A percentile compares a stretch with the other conserved stretches of the same genome.
These are phyloP conservation scores for Globisporangium cylindrosporum DNA, from an alignment of 352 stramenopile species.

Conservation along the genomic window DNA sequence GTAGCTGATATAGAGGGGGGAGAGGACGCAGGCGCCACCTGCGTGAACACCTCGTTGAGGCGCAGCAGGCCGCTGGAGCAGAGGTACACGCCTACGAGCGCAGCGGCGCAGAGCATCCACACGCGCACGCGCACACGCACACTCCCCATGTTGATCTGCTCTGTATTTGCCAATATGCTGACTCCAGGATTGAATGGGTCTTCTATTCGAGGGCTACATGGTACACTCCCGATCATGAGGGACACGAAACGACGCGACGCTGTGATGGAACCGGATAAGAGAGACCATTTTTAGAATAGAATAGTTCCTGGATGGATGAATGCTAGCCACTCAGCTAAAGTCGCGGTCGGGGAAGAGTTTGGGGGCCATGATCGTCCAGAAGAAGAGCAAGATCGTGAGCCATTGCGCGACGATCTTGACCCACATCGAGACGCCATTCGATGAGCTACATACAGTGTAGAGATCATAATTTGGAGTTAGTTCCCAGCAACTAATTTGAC, in stretches of 20 bases:
- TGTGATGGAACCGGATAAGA: not conserved
- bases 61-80: constrained; percentile 52
- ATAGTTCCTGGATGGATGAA: not conserved
- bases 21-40: not conserved
- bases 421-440: constrained; percentile 91
- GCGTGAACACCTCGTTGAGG: constrained; percentile 54
- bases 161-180: not conserved
- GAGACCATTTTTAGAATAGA: not conserved
- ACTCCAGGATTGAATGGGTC: not conserved
- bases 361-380: constrained; percentile 93
- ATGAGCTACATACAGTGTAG: constrained; percentile 19
- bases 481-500: too few species aligned
- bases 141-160: not conserved
- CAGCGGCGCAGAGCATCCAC: constrained; percentile 35
- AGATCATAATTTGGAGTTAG: not conserved
- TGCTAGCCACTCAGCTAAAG: constrained; percentile 47
- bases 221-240: not conserved
- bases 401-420: constrained; percentile 94
- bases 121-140: not conserved
- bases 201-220: not conserved
- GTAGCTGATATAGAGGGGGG: not conserved
- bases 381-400: constrained; percentile 91
- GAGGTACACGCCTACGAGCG: constrained; percentile 44
- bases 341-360: constrained; percentile 93
- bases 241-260: not conserved